Base-by-base conservation (phyloP, 2,329 filamentous ascomycete genomes). In the Talaromyces sp. region DNA sequence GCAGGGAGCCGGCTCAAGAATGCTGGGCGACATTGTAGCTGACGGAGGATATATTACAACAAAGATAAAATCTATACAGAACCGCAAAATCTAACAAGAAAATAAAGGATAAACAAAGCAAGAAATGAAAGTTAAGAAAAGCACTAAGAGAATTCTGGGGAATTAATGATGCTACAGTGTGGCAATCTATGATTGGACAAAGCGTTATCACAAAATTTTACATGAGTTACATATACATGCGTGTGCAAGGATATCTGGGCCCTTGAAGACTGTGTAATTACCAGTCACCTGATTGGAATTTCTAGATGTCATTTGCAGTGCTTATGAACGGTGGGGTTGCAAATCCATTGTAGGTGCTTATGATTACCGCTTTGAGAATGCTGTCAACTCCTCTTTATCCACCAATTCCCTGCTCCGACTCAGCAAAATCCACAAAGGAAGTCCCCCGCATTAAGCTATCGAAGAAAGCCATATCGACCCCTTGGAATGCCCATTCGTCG, bases 391-490 rank as follows among this genome's bases (percentile, higher is more conserved):
- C 45, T 47, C 3, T 25, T 25, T 15, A 49, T 13, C 22, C 45
- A 15, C 19, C 11, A 51, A 27, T 27, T 51, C 27, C 49, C 8
- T 10, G 49, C 3, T 11, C 49, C 15, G 49, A 31, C 25, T 53
- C 49, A 6, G 7, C 27, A 31, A n/a, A 13, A 31, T 53, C 27
- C 27, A 53, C 49, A 22, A n/a, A 53, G 15, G 27, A 53, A 53
- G 25, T n/a, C 1, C 65, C 63, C 64, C 61, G 65, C 56, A 61
- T 64, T 3, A 71, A 45, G 64, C 65, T 70, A 53, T 70, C 68
- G 47, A 72, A 71, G 38, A 70, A 70, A 7, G 68, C 68, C 65
- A 68, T 63, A 31, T 72, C 70, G 2, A 70, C 63, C n/a, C 70
- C 70, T 34, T 70, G 67, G 38, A 72, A 68, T 22, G 67, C 60